These are phyloP conservation scores for Gossypium longicalyx DNA, from an alignment of 345 rosid genomes.

Conservation along the genomic window DNA sequence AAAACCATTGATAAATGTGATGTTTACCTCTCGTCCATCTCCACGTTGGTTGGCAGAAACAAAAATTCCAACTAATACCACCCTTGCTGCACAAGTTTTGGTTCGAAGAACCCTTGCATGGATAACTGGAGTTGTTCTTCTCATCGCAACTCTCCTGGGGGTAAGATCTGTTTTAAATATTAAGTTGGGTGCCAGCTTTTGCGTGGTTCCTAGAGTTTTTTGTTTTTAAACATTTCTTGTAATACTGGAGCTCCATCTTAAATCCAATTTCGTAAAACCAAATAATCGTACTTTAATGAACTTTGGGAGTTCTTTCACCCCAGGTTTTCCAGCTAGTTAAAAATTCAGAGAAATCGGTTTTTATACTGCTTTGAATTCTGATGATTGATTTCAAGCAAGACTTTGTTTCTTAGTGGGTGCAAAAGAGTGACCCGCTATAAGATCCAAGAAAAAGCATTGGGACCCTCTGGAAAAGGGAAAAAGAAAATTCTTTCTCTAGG, in stretches of 20 bases:
- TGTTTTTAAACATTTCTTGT: not conserved
- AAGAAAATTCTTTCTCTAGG: not conserved
- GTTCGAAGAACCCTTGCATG: conserved; percentile 90
- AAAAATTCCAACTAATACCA: conserved; percentile 25
- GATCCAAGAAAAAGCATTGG: no score
- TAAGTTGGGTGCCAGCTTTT: not conserved
- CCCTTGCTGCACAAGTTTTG: conserved; percentile 34
- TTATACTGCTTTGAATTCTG: not conserved
- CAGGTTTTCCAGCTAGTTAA: not conserved
- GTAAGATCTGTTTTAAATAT: conserved; percentile 47
- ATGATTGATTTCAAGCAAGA: not conserved
- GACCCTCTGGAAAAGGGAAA: not conserved
- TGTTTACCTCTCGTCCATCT: conserved; percentile 38
- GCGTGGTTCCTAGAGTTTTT: not conserved
- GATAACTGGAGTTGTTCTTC: conserved; percentile 86
- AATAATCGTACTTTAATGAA: not conserved
- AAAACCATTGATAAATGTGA: conserved; percentile 41
- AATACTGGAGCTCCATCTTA: not conserved
- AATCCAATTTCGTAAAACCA: not conserved
- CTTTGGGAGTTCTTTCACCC: not conserved
- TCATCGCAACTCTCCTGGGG: conserved; percentile 86
- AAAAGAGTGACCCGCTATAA: no score
- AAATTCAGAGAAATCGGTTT: not conserved
- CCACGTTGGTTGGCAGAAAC: conserved; percentile 70
- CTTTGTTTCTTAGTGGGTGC: not conserved